Percentiles rank a stretch among this genome's conserved stretches.
Evolutionary conservation across 1,284 basidiomycete genomes (phyloP).

Genomic region (Sparassis latifolia): DNA sequence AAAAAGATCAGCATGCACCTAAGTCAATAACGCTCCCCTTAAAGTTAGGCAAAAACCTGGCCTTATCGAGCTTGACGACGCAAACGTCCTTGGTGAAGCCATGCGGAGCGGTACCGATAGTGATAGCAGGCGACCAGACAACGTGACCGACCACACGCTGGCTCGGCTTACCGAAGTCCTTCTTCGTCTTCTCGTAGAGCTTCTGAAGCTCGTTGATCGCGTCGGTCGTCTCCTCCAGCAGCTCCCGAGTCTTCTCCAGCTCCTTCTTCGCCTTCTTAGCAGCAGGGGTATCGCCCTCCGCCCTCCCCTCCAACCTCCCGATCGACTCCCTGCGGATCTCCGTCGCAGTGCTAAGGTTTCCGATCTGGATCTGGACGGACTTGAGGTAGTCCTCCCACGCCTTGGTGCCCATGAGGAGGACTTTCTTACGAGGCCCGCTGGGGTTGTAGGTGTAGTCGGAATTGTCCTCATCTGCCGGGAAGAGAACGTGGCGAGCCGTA

Average conservation of each 20-base stretch:
- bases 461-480: constrained; percentile 10
- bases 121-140: constrained; percentile 20
- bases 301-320: constrained; percentile 7
- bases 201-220: constrained; percentile 14
- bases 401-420: constrained; percentile 9
- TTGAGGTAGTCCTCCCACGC: constrained; percentile 6
- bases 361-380: constrained; percentile 7
- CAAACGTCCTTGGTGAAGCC: constrained; percentile 26
- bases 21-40: constrained; percentile 15
- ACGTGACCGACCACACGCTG: constrained; percentile 27
- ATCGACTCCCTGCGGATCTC: not conserved
- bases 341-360: not conserved
- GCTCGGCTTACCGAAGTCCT: constrained; percentile 14
- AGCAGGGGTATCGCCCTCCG: not conserved
- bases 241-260: constrained; percentile 6
- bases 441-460: constrained; percentile 3
- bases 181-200: constrained; percentile 19
- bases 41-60: constrained; percentile 22
- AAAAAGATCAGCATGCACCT: not conserved
- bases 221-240: constrained; percentile 14
- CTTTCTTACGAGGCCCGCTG: constrained; percentile 3
- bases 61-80: constrained; percentile 24
- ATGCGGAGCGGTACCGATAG: constrained; percentile 11
- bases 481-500: constrained; percentile 20
- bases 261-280: not conserved